phyloP scores from a whole-genome alignment of 164 flowering plant genomes.

The Chimonanthus praecox region DNA sequence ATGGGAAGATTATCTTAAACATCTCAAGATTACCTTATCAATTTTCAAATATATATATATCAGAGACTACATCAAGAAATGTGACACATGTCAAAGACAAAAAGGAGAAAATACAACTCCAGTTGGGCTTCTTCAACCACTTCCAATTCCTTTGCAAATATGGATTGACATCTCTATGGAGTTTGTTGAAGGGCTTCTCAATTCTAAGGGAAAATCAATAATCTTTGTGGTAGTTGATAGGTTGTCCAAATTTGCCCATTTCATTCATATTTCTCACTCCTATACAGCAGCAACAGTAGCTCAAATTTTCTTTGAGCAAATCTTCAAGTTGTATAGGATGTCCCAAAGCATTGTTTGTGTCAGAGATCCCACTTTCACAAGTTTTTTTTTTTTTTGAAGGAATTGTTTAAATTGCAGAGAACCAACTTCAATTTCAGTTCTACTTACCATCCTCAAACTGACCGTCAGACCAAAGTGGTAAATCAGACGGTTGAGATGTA shows the following conservation, averaged over 20 bases:
- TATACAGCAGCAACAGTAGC: not conserved
- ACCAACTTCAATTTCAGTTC: not conserved
- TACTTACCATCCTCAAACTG: not conserved
- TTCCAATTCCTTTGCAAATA: not conserved
- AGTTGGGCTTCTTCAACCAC: not conserved
- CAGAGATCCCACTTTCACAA: not conserved
- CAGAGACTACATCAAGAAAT: not conserved
- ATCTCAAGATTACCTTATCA: not conserved
- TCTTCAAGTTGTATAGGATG: not conserved
- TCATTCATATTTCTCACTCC: not conserved
- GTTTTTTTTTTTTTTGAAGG: not conserved
- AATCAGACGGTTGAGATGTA: not conserved
- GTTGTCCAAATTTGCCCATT: not conserved
- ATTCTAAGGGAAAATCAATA: constrained; percentile 1
- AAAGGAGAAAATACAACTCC: not conserved
- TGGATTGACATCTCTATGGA: constrained; percentile 1
- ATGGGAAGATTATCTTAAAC: constrained; percentile 1
- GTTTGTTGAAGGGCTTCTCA: not conserved
- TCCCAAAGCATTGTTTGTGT: not conserved
- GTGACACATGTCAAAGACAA: not conserved
- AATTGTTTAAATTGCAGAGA: not conserved
- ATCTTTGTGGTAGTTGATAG: constrained; percentile 6
- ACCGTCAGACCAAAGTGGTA: not conserved
- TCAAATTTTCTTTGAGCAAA: not conserved
- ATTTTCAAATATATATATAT: not conserved